These are phyloP conservation scores for Fusarium sambucinum DNA, from an alignment of 2,329 filamentous ascomycete species.

Conservation along the genomic window DNA sequence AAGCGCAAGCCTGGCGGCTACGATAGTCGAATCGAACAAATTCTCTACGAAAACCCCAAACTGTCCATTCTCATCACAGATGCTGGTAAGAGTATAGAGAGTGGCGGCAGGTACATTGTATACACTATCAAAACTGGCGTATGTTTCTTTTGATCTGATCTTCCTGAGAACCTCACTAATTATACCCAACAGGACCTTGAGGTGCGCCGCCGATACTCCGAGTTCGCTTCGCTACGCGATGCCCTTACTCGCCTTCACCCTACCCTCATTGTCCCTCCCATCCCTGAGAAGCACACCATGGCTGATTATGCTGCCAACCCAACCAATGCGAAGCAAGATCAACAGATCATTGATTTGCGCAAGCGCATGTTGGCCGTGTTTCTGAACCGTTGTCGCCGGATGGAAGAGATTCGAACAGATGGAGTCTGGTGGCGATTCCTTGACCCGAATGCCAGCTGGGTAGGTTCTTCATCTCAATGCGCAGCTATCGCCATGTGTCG, in stretches of 20 bases:
- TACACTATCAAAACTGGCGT: constrained; percentile 97
- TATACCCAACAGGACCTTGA: constrained; percentile 80
- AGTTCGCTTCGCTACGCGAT: constrained; percentile 91
- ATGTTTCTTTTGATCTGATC: constrained; percentile 52
- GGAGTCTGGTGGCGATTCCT: constrained; percentile 98
- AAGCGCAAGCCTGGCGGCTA: constrained; percentile 85
- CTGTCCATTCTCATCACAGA: constrained; percentile 92
- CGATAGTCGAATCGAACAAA: constrained; percentile 95
- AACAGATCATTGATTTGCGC: constrained; percentile 93
- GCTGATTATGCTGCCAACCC: constrained; percentile 98
- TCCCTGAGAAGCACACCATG: constrained; percentile 99
- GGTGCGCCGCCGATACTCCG: constrained; percentile 93
- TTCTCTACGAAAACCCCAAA: constrained; percentile 93
- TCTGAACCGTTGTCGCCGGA: constrained; percentile 89
- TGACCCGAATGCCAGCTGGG: constrained; percentile 98
- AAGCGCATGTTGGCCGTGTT: constrained; percentile 98
- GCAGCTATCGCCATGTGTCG: background rate
- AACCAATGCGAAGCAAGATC: constrained; percentile 97
- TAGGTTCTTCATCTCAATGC: constrained; percentile 57
- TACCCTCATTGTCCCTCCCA: constrained; percentile 94
- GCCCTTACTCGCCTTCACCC: constrained; percentile 93
- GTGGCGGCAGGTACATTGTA: constrained; percentile 92
- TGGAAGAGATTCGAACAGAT: constrained; percentile 92
- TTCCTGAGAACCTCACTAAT: constrained; percentile 8
- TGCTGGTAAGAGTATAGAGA: constrained; percentile 94